Evolutionary conservation across 306 rosid genomes (phyloP).

Genomic region (Potentilla sterilis): DNA sequence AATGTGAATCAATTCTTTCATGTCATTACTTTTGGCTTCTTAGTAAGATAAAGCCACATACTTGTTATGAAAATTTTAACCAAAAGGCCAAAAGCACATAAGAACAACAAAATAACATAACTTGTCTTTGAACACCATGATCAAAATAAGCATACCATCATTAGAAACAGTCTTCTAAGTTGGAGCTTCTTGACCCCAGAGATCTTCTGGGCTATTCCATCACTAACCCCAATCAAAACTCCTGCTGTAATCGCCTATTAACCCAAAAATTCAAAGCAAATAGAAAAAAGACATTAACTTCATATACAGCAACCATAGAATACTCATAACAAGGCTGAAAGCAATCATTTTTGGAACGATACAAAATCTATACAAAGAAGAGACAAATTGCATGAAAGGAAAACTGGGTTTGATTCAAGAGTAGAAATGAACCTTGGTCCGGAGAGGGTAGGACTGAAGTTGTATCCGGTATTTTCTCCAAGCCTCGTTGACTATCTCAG

Average conservation of each 20-base stretch:
- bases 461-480: constrained; percentile 65
- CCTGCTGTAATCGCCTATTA: constrained; percentile 86
- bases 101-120: not conserved
- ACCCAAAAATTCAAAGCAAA: constrained; percentile 19
- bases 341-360: not conserved
- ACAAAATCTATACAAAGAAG: not conserved
- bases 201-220: constrained; percentile 81
- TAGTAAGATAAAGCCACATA: not conserved
- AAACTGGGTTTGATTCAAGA: not conserved
- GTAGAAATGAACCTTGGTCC: constrained; percentile 67
- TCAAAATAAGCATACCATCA: constrained; percentile 46
- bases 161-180: constrained; percentile 66
- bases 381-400: not conserved
- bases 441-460: constrained; percentile 79
- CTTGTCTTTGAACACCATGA: not conserved
- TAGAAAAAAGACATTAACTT: not conserved
- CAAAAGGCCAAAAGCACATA: not conserved
- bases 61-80: not conserved
- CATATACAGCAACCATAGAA: not conserved
- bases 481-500: constrained; percentile 57
- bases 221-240: constrained; percentile 76
- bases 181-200: constrained; percentile 88
- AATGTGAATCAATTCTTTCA: not conserved
- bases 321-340: not conserved
- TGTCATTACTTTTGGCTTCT: not conserved